Percentiles rank a stretch among this genome's conserved stretches.
Conservation (phyloP, 2,329 filamentous ascomycete species). For the Madurella mycetomatis region DNA sequence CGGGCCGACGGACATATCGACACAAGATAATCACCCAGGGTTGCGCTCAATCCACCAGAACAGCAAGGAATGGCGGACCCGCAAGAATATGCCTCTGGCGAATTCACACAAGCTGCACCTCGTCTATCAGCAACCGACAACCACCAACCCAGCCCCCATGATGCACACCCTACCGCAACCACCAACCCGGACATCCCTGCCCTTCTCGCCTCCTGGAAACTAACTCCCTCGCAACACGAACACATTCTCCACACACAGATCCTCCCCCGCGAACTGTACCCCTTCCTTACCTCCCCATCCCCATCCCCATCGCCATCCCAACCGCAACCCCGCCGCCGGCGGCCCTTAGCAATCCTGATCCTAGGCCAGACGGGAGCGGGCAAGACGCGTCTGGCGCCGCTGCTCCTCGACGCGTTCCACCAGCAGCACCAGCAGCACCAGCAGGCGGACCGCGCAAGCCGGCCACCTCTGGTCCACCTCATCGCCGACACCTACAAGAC, state of each 20-base stretch:
- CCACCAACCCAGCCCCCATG: background rate
- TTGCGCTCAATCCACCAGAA: too few relatives aligned
- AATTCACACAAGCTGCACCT: background rate
- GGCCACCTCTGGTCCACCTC: slow-evolving; percentile 32
- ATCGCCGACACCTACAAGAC: slow-evolving; percentile 48
- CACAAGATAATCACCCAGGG: too few relatives aligned
- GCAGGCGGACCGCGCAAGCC: background rate
- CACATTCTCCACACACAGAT: slow-evolving; percentile 24
- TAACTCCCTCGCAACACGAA: slow-evolving; percentile 9
- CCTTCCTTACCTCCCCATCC: slow-evolving; percentile 10
- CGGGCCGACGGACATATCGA: too few relatives aligned
- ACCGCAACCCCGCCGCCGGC: slow-evolving; percentile 6
- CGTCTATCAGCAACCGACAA: background rate
- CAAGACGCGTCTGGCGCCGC: slow-evolving; percentile 42
- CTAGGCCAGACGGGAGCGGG: slow-evolving; percentile 48
- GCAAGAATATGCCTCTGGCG: background rate
- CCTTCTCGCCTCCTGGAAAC: slow-evolving; percentile 18
- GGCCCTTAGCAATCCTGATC: slow-evolving; percentile 39
- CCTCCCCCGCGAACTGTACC: slow-evolving; percentile 32
- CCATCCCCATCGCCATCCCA: background rate
- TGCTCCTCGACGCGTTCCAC: slow-evolving; percentile 33
- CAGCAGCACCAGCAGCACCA: background rate
- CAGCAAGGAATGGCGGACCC: background rate
- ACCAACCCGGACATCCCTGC: background rate
- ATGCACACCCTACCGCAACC: background rate